These are phyloP conservation scores for Hypoxylon sp. DNA, from an alignment of 2,329 filamentous ascomycete genomes.

Conservation along the genomic window DNA sequence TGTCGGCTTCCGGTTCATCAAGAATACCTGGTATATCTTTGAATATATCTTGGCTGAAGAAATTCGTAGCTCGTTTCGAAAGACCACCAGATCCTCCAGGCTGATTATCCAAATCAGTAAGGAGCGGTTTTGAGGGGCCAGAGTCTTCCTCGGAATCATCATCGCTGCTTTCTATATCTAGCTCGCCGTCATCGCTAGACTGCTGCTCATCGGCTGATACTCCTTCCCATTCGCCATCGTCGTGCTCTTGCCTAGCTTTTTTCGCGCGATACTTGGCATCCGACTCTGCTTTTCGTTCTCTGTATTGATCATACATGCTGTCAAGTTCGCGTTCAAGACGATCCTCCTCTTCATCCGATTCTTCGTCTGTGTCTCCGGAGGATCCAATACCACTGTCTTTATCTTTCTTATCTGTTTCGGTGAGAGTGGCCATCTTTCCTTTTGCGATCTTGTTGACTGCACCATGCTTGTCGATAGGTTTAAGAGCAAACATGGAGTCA, in stretches of 20 bases:
- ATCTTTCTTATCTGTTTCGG: slow-evolving; percentile 71
- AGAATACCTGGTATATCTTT: slow-evolving; percentile 80
- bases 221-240: slow-evolving; percentile 93
- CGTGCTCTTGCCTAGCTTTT: slow-evolving; percentile 83
- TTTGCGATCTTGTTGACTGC: slow-evolving; percentile 78
- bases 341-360: slow-evolving; percentile 85
- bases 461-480: slow-evolving; percentile 82
- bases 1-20: slow-evolving; percentile 60
- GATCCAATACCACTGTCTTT: slow-evolving; percentile 72
- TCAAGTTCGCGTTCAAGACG: slow-evolving; percentile 88
- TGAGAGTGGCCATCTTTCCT: slow-evolving; percentile 82
- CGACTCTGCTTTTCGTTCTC: slow-evolving; percentile 80
- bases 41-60: slow-evolving; percentile 97
- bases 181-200: slow-evolving; percentile 70
- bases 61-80: slow-evolving; percentile 87
- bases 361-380: slow-evolving; percentile 70
- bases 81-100: slow-evolving; percentile 70
- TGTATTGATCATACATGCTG: slow-evolving; percentile 87
- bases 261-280: slow-evolving; percentile 94
- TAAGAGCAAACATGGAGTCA: slow-evolving; percentile 89
- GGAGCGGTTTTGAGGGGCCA: slow-evolving; percentile 63
- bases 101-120: slow-evolving; percentile 74
- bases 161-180: slow-evolving; percentile 72
- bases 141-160: slow-evolving; percentile 72
- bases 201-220: slow-evolving; percentile 78